Evolutionary conservation across 2,329 filamentous ascomycete species (phyloP), one percentile per base, ranked within the genome.

Genomic region (Fusarium cyanostomum): DNA sequence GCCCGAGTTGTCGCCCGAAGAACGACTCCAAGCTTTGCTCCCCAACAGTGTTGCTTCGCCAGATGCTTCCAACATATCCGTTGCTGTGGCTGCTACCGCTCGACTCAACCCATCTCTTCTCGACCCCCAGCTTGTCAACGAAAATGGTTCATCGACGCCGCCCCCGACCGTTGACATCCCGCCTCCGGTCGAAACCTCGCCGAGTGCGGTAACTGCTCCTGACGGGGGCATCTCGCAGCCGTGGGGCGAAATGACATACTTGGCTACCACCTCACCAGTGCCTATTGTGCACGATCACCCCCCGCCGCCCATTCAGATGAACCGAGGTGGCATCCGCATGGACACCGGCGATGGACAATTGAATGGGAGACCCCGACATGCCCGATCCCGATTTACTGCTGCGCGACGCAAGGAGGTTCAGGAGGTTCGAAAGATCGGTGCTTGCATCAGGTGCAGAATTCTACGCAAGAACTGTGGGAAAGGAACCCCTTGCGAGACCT

Each of bases 391-490:
- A 8, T 89, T 89, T 64, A 84, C 82, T 16, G 79, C 84, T 6
- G 77, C 77, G 1, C 80, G 87, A n/a, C 80, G 87, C 18, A 87
- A 85, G 69, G 85, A 89, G 68, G 87, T 90, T 2, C 86, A 88
- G 64, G 84, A 86, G 61, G 85, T 89, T 18, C 83, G 87, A 21
- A 86, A 87, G 66, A 82, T 87, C 31, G 87, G 87, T 7, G 87
- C 87, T 11, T 90, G 87, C 66, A 88, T 89, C 49, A 80, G 87
- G 39, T 90, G 87, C 68, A 82, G 86, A 33, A 89, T 89, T 60
- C 74, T 90, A 31, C 82, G 87, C 55, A 90, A 90, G 75, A 87
- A 85, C 2, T 90, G 87, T 68, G 87, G 86, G n/a, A 83, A 82
- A 56, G 87, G 85, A 28, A 84, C 81, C 7, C 86, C 87, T 0